These are phyloP conservation scores for Thermochaetoides thermophila DNA, from an alignment of 495 filamentous ascomycete species.

Conservation along the genomic window DNA sequence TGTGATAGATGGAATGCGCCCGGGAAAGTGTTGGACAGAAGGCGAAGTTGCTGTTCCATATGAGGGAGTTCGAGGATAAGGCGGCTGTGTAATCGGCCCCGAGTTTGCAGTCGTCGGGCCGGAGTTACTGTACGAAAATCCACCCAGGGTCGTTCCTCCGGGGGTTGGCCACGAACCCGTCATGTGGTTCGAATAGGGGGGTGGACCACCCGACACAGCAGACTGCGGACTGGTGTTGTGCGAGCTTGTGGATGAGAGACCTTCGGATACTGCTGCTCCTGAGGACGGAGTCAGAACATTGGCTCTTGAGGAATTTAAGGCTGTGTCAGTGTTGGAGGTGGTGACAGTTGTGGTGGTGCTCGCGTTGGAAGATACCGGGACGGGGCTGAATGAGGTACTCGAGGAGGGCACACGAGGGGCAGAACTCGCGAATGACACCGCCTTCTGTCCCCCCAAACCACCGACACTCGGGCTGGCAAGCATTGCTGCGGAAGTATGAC, in stretches of 20 bases:
- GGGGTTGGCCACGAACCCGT: slow-evolving; percentile 37
- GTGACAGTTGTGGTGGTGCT: slow-evolving; percentile 33
- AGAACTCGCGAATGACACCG: slow-evolving; percentile 4
- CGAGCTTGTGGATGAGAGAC: slow-evolving; percentile 44
- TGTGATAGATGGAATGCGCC: slow-evolving; percentile 23
- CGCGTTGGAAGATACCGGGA: slow-evolving; percentile 31
- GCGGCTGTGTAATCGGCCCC: slow-evolving; percentile 10
- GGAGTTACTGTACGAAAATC: slow-evolving; percentile 41
- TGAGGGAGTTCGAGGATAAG: slow-evolving; percentile 10
- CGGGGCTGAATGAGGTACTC: slow-evolving; percentile 10
- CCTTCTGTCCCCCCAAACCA: slow-evolving; percentile 4
- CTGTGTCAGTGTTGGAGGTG: slow-evolving; percentile 47
- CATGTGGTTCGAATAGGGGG: slow-evolving; percentile 34
- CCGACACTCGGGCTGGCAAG: slow-evolving; percentile 5
- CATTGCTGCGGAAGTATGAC: slow-evolving; percentile 10
- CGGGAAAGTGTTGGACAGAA: slow-evolving; percentile 7
- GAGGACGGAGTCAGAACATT: slow-evolving; percentile 32
- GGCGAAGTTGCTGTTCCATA: slow-evolving; percentile 8
- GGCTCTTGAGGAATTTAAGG: slow-evolving; percentile 33
- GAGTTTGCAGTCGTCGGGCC: slow-evolving; percentile 19
- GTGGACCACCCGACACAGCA: slow-evolving; percentile 30
- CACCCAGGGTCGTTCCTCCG: slow-evolving; percentile 31
- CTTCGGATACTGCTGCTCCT: slow-evolving; percentile 41
- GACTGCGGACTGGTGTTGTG: slow-evolving; percentile 38
- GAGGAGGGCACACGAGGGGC: neutral